Conservation (phyloP, 805 yeast species). For the Schwanniomyces pseudopolymorphus region DNA sequence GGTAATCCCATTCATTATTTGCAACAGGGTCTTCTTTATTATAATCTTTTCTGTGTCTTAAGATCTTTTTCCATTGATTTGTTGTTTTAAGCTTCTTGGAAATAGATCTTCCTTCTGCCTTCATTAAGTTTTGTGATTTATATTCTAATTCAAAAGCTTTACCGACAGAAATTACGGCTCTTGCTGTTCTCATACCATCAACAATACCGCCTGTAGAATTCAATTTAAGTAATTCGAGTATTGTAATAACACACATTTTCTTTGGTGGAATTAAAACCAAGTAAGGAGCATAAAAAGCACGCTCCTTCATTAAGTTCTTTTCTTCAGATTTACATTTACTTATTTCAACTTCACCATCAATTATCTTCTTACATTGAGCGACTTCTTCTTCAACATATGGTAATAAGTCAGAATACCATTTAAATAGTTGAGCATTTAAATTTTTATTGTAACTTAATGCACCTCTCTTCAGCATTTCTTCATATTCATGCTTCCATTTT, state of each 20-base stretch:
- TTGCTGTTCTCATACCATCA: slow-evolving; percentile 82
- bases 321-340: slow-evolving; percentile 16
- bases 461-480: slow-evolving; percentile 61
- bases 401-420: slow-evolving; percentile 76
- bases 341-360: slow-evolving; percentile 23
- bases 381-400: slow-evolving; percentile 72
- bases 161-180: slow-evolving; percentile 80
- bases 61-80: slow-evolving; percentile 47
- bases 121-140: slow-evolving; percentile 63
- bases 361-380: slow-evolving; percentile 48
- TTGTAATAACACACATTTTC: slow-evolving; percentile 79
- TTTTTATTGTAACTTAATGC: slow-evolving; percentile 54
- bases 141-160: slow-evolving; percentile 83
- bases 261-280: slow-evolving; percentile 71
- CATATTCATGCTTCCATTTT: slow-evolving; percentile 85
- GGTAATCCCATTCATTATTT: slow-evolving; percentile 24
- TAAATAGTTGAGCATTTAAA: slow-evolving; percentile 73
- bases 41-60: slow-evolving; percentile 19
- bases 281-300: slow-evolving; percentile 73
- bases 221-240: slow-evolving; percentile 74
- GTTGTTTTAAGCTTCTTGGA: slow-evolving; percentile 43
- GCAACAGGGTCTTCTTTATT: slow-evolving; percentile 10
- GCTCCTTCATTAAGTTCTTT: slow-evolving; percentile 30
- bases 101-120: slow-evolving; percentile 54
- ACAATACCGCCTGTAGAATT: slow-evolving; percentile 72